Base-by-base conservation (phyloP, 495 filamentous ascomycete genomes). In the Daldinia grandis region DNA sequence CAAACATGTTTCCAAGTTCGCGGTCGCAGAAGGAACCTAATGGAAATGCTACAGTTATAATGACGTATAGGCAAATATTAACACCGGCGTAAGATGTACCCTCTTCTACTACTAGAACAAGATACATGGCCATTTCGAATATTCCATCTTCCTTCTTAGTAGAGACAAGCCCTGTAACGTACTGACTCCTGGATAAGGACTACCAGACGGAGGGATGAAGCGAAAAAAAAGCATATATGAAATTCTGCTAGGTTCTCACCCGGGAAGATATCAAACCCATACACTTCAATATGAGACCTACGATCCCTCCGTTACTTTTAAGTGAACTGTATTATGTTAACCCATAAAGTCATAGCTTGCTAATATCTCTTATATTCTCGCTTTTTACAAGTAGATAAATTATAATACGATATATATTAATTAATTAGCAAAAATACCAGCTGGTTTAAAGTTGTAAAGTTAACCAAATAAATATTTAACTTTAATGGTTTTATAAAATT, bases 121-220 rank as follows among this genome's bases (percentile, higher is more conserved):
- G 65, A 65, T 69, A 58, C 31, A 44, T 15, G 5, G 28, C 25
- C 3, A 28, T n/a, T 27, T 31, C 12, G 37, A 21, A 14, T 28
- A 2, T 30, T 1, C 9, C 2, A 5, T 37, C 24, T 38, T 21
- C 9, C 9, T 6, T 12, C 1, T 12, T 33, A 12, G 9, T 7
- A 55, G 5, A 8, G 1, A 30, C 10, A 21, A 35, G 19, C 25
- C 4, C 14, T 2, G 54, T 35, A 6, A 4, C n/a, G 7, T 44
- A 12, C 33, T 72, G 14, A 68, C n/a, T 15, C 21, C 4, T 27
- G 9, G 14, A 28, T 5, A 4, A 73, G 71, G 61, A 70, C 2
- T 73, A 57, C 21, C 66, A 73, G 55, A 5, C 49, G 14, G 62
- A 61, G 33, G 66, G 42, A 10, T 73, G 66, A 61, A 62, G 53